Evolutionary conservation across 176 grass and related monocot genomes (phyloP), one percentile per base, ranked within the genome.

Genomic region (Saccharum officinarum): DNA sequence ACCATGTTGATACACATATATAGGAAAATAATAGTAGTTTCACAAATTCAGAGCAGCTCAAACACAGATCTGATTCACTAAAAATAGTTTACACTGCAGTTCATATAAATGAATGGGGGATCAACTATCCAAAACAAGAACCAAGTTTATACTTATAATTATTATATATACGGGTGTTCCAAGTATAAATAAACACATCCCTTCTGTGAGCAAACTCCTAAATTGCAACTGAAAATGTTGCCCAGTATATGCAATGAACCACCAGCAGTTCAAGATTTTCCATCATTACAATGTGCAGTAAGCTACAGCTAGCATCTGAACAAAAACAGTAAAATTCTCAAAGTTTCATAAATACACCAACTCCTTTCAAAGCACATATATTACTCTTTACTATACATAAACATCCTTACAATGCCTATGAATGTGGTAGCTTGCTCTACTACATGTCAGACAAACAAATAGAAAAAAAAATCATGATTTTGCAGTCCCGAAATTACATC

Each of bases 261-360:
- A 55, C 10, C 49, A 76, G 20, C 50, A 57, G 5, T 38, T 76
- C 18, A 76, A 76, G 31, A 57, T 60, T 22, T 77, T n/a, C 1
- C 6, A 9, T 17, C 76, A 44, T 44, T 63, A 78, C 16, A 42
- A 63, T 78, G 41, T 77, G 50, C 33, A 25, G 6, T 60, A 57
- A 77, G 74, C 31, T 60, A 59, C 33, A 78, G 13, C 6, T 46
- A 1, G 61, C 7, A 41, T 42, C 22, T 77, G 20, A 42, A 28
- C 1, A 61, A 22, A 62, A 77, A 40, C 34, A 10, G 38, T 61
- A 77, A 60, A 39, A 39, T 39, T 40, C 34, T 40, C 20, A 0
- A 39, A 16, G 5, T 77, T 84, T 68, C 34, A 54, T 22, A 69
- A 68, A 76, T 49, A 85, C 14, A 67, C 12, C 13, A 68, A 47